Evolutionary conservation across 768 basidiomycete genomes (phyloP), one percentile per base, ranked within the genome.

Genomic region (Aureoboletus auriporus): DNA sequence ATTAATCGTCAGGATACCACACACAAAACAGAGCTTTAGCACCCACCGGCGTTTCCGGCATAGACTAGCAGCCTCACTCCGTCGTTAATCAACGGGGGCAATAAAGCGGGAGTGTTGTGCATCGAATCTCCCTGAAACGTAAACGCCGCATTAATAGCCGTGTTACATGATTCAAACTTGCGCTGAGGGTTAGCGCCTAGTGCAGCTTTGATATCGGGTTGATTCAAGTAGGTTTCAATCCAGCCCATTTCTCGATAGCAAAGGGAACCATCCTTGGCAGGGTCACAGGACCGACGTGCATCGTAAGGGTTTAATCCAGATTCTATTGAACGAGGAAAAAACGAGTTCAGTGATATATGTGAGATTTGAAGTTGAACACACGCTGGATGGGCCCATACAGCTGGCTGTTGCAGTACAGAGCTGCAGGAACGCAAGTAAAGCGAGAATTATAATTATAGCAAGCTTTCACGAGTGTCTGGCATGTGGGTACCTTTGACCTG

Each of bases 181-280:
- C 69, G 65, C 4, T 74, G 65, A 2, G 79, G 75, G 55, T 83
- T 73, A 13, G 80, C 90, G 40, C 93, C 92, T 27, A 94, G 77
- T 8, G 81, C 79, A n/a, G 75, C 77, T 72, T 95, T 95, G 65
- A 83, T 72, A 48, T 77, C 76, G 5, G 84, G 77, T 44, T 79
- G 69, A 64, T 97, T 96, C 77, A 97, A 74, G 78, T 84, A 97
- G 1, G 74, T 78, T 57, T 96, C 94, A 61, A 96, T 82, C 89
- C 89, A 96, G 14, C 66, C 59, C 78, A 96, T 83, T 70, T 95
- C 76, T 49, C 65, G 73, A 65, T 90, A 92, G 71, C 90, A 92
- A 3, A 89, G 72, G 3, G 77, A 71, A 4, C 84, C 86, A 51
- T 93, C 86, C 58, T 77, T 78, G 27, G 72, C 52, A 35, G 74